Conservation (phyloP, 495 filamentous ascomycete species). For the Glarea lozoyensis region DNA sequence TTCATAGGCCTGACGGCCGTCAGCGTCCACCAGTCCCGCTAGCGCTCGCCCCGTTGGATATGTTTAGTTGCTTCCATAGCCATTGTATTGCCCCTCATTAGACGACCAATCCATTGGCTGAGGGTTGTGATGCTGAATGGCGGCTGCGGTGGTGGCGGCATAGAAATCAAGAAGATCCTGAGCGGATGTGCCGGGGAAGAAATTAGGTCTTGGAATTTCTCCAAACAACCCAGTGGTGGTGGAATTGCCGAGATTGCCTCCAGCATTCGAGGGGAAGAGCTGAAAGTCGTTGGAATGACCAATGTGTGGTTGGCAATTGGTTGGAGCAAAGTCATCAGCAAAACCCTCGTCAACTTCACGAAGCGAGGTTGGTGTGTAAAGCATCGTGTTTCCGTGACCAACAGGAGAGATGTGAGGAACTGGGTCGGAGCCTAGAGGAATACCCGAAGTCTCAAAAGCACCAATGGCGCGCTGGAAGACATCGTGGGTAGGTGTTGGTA, state of each 20-base stretch:
- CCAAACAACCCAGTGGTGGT: slow-evolving; percentile 19
- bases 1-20: slow-evolving; percentile 4
- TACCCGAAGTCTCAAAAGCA: slow-evolving; percentile 22
- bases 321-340: slow-evolving; percentile 18
- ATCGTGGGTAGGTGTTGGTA: slow-evolving; percentile 25
- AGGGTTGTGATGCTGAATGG: slow-evolving; percentile 6
- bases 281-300: slow-evolving; percentile 16
- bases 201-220: slow-evolving; percentile 14
- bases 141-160: slow-evolving; percentile 18
- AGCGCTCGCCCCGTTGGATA: slow-evolving; percentile 1
- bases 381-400: slow-evolving; percentile 54
- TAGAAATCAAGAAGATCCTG: slow-evolving; percentile 20
- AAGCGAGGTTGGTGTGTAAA: slow-evolving; percentile 51
- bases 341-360: slow-evolving; percentile 22
- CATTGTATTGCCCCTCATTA: slow-evolving; percentile 15
- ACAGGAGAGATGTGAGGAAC: slow-evolving; percentile 49
- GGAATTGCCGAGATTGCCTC: slow-evolving; percentile 10
- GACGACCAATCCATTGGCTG: slow-evolving; percentile 14
- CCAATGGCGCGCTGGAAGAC: slow-evolving; percentile 21
- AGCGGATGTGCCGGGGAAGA: slow-evolving; percentile 13
- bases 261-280: slow-evolving; percentile 18
- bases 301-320: slow-evolving; percentile 6
- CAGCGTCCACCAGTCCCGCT: slow-evolving; percentile 16
- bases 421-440: slow-evolving; percentile 24
- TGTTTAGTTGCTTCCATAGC: slow-evolving; percentile 13